phyloP scores from a whole-genome alignment of 345 rosid species.

The Aegle marmelos region DNA sequence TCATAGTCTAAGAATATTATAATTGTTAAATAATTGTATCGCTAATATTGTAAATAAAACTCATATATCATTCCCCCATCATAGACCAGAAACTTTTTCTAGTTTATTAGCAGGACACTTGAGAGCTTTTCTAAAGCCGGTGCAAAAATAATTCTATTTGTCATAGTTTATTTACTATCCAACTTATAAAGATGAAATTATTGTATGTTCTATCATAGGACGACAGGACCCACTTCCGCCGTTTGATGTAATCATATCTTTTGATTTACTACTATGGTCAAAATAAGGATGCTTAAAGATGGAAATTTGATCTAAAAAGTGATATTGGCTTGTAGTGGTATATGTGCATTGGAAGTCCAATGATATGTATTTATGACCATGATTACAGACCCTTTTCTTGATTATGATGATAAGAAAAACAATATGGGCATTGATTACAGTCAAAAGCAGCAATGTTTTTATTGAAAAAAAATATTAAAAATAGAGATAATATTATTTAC shows the following conservation, averaged over 20 bases:
- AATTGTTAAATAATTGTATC: not conserved
- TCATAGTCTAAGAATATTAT: not conserved
- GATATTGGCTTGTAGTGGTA: slow-evolving; percentile 36
- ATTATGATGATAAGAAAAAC: slow-evolving; percentile 9
- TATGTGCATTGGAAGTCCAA: not conserved
- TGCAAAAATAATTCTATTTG: slow-evolving; percentile 7
- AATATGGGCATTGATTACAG: slow-evolving; percentile 20
- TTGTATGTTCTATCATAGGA: slow-evolving; percentile 27
- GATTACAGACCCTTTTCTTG: slow-evolving; percentile 11
- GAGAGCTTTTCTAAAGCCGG: slow-evolving; percentile 32
- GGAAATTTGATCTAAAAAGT: slow-evolving; percentile 13
- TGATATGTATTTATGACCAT: slow-evolving; percentile 3
- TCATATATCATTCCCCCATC: slow-evolving; percentile 21
- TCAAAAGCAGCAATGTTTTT: slow-evolving; percentile 7
- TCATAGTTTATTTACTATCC: not conserved
- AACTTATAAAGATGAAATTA: slow-evolving; percentile 17
- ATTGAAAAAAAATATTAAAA: not conserved
- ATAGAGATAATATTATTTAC: slow-evolving; percentile 7
- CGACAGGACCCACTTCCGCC: slow-evolving; percentile 60
- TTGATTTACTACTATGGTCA: slow-evolving; percentile 35
- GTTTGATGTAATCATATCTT: slow-evolving; percentile 42
- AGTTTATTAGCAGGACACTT: slow-evolving; percentile 29
- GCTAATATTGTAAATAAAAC: not conserved
- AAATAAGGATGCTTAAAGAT: slow-evolving; percentile 26
- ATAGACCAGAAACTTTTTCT: slow-evolving; percentile 12